Evolutionary conservation across 179 eudicot genomes (phyloP), one percentile per base, ranked within the genome.

Genomic region (Beta corolliflora): DNA sequence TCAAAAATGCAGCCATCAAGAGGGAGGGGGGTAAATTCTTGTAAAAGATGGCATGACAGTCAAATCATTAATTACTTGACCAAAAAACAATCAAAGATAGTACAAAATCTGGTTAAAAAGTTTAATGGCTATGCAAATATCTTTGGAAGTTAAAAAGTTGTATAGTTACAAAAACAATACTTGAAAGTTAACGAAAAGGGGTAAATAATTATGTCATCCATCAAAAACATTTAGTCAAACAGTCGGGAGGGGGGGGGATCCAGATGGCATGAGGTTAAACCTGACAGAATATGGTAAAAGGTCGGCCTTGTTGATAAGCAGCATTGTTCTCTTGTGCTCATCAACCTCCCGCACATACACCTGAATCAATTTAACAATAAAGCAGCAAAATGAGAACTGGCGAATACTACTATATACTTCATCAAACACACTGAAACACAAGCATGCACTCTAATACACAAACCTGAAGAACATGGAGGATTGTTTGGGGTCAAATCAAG

Each of bases 221-320:
- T 3, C 41, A 36, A 36, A 36, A 36, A 36, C 41, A 36, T 36
- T 36, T 36, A 36, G 4, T 2, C 3, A 36, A 36, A 0, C 41
- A 3, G 41, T 36, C 41, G 41, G 41, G 41, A 3, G 1, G 41
- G 41, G 41, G 41, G 4, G 41, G 41, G 41, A 31, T 31, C 0
- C 36, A 31, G 36, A 36, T 36, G 41, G 41, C 41, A 36, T 36
- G 15, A 75, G 67, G 52, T 31, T 64, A 79, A 71, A 92, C 98
- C 99, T 92, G 77, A 94, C 84, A 61, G 89, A 81, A 81, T 85
- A 55, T 36, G 98, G 98, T 79, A 96, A 81, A 81, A 96, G 98
- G 84, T 94, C 99, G 52, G 99, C 99, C 90, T 95, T 95, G 84
- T 94, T 95, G 66, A 96, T 88, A 72, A 96, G 97, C 84, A 96